Conservation (phyloP, 352 stramenopile genomes). For the Globisporangium mamillatum region DNA sequence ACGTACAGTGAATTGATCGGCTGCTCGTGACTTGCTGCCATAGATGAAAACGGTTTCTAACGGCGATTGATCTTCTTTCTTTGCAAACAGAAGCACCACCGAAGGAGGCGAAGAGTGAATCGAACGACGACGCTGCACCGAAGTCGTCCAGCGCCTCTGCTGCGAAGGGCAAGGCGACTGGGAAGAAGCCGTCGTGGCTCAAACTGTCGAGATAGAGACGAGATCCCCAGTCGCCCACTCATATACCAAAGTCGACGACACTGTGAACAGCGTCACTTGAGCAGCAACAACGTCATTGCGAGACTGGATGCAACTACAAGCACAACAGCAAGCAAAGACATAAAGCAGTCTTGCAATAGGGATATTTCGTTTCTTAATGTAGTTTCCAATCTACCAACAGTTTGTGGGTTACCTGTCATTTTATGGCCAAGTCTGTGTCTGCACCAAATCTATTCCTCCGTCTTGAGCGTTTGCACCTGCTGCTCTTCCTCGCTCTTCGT, state of each 20-base stretch:
- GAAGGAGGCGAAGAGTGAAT: slow-evolving; percentile 16
- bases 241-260: not conserved
- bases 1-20: not conserved
- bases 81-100: slow-evolving; percentile 10
- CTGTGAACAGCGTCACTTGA: not conserved
- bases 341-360: not conserved
- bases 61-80: not conserved
- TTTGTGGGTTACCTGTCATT: not conserved
- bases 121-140: slow-evolving; percentile 25
- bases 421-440: not conserved
- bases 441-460: slow-evolving; percentile 12
- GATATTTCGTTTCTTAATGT: slow-evolving; percentile 1
- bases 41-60: not conserved
- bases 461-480: not conserved
- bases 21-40: not conserved
- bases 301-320: not conserved
- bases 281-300: not conserved
- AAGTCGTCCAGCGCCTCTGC: slow-evolving; percentile 26
- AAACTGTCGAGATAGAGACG: slow-evolving; percentile 43
- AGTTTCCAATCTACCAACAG: slow-evolving; percentile 1
- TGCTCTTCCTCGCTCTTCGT: not conserved
- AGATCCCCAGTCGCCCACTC: not conserved
- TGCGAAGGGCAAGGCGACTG: slow-evolving; percentile 26
- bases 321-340: not conserved
- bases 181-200: slow-evolving; percentile 74